These are phyloP conservation scores for Alectoria sarmentosa DNA, from an alignment of 495 filamentous ascomycete genomes.

Conservation along the genomic window DNA sequence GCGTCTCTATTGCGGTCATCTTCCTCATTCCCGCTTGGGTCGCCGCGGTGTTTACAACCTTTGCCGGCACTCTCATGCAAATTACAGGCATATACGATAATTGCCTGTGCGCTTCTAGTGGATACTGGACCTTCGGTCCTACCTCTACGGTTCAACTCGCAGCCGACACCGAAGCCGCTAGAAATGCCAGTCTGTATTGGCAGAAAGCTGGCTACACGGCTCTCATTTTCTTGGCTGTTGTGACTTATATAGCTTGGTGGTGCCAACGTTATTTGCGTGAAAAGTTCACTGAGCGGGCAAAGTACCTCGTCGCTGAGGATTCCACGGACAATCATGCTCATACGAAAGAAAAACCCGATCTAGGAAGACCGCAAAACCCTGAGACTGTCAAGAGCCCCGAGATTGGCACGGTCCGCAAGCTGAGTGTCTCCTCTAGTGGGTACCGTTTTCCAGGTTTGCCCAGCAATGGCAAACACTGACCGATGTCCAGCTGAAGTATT, in stretches of 20 bases:
- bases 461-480: background rate
- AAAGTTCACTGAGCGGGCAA: constrained; percentile 27
- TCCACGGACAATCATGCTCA: background rate
- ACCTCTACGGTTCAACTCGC: constrained; percentile 3
- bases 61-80: constrained; percentile 36
- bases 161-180: constrained; percentile 8
- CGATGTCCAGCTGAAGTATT: background rate
- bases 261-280: constrained; percentile 32
- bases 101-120: constrained; percentile 27
- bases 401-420: background rate
- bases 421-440: background rate
- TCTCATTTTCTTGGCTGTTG: constrained; percentile 26
- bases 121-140: background rate
- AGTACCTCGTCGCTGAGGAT: constrained; percentile 1
- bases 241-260: constrained; percentile 35
- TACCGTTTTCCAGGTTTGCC: background rate
- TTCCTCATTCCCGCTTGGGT: constrained; percentile 24
- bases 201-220: constrained; percentile 28
- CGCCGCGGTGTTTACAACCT: constrained; percentile 29
- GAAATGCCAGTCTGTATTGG: constrained; percentile 29
- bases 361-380: background rate
- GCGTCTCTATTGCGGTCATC: constrained; percentile 29
- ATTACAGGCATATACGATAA: constrained; percentile 36
- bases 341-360: background rate
- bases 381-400: background rate